phyloP scores from a whole-genome alignment of 805 yeast species.

The Candida maltosa region DNA sequence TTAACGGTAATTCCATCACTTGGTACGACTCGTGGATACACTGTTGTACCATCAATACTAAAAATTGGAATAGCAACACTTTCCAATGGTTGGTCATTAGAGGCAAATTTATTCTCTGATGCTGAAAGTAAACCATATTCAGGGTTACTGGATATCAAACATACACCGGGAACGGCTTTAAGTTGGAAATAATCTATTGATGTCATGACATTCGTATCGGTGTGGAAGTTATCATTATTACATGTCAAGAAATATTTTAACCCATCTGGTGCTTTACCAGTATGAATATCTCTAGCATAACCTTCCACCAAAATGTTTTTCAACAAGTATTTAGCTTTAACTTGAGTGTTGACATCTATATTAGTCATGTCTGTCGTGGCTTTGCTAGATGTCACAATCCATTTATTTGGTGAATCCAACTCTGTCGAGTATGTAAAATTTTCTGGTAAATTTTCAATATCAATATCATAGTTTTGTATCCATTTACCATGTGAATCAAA shows the following conservation, averaged over 20 bases:
- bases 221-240: constrained; percentile 10
- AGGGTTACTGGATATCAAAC: constrained; percentile 43
- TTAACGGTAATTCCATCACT: constrained; percentile 12
- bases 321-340: constrained; percentile 47
- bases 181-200: constrained; percentile 84
- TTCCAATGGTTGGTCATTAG: constrained; percentile 22
- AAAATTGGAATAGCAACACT: constrained; percentile 30
- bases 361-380: constrained; percentile 57
- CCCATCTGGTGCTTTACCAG: constrained; percentile 46
- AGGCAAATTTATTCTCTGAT: constrained; percentile 35
- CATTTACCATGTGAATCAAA: constrained; percentile 26
- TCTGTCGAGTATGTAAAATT: constrained; percentile 48
- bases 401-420: constrained; percentile 58
- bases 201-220: constrained; percentile 72
- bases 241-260: constrained; percentile 41
- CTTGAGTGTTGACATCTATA: constrained; percentile 28
- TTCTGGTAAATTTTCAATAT: constrained; percentile 47
- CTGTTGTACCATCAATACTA: constrained; percentile 42
- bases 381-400: constrained; percentile 59
- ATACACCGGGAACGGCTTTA: constrained; percentile 67
- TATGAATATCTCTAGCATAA: constrained; percentile 47
- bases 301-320: constrained; percentile 67
- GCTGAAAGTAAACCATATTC: constrained; percentile 33
- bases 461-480: constrained; percentile 18
- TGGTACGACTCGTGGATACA: constrained; percentile 45